Evolutionary conservation across 352 stramenopile genomes (phyloP).

Genomic region (Phytopythium litorale): DNA sequence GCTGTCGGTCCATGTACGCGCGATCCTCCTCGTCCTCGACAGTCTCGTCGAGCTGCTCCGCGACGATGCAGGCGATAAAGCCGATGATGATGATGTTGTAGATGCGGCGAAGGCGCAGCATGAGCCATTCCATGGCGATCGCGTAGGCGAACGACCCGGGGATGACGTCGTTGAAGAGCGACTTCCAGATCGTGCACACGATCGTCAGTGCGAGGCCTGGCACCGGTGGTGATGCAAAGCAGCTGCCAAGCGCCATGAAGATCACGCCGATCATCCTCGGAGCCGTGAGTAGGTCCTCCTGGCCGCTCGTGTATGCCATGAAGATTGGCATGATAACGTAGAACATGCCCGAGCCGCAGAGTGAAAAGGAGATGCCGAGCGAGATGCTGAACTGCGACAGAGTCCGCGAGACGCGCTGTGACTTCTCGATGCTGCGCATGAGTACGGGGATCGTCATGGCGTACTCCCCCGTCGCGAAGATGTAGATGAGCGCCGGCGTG

Average conservation of each 20-base stretch:
- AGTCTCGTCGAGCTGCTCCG: conserved; percentile 68
- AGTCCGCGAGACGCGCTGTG: conserved; percentile 54
- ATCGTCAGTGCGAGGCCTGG: conserved; percentile 36
- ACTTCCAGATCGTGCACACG: conserved; percentile 51
- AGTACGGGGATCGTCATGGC: conserved; percentile 54
- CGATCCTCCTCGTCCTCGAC: conserved; percentile 68
- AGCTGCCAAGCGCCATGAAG: conserved; percentile 42
- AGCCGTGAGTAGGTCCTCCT: conserved; percentile 33
- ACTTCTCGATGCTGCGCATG: conserved; percentile 59
- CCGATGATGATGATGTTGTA: conserved; percentile 64
- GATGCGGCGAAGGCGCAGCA: conserved; percentile 46
- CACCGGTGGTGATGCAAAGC: conserved; percentile 38
- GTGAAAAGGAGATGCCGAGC: conserved; percentile 40
- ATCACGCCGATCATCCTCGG: conserved; percentile 38
- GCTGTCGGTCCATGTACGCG: conserved; percentile 30
- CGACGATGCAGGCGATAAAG: conserved; percentile 63
- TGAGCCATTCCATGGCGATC: conserved; percentile 46
- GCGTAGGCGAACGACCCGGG: conserved; percentile 41
- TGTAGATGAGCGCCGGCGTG: conserved; percentile 48
- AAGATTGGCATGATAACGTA: conserved; percentile 50
- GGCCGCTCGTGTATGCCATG: conserved; percentile 57
- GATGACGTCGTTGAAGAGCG: conserved; percentile 35
- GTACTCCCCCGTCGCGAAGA: conserved; percentile 45
- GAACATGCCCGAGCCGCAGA: conserved; percentile 49
- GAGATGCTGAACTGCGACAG: conserved; percentile 59